phyloP scores from a whole-genome alignment of 805 yeast genomes.

The Wickerhamiella siamensis region DNA sequence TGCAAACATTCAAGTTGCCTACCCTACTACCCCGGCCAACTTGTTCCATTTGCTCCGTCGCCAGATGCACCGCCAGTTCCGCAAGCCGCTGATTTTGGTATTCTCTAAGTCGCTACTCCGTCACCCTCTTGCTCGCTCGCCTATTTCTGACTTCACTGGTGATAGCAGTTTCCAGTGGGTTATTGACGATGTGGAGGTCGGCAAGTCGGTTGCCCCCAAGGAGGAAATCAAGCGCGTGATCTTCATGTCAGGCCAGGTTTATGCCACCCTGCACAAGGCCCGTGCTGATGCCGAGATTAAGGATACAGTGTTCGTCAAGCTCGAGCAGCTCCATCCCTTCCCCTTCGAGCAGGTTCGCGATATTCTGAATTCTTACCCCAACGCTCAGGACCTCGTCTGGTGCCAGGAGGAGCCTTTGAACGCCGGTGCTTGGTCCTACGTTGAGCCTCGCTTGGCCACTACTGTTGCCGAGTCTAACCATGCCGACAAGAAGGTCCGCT shows the following conservation, averaged over 20 bases:
- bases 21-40: conserved; percentile 96
- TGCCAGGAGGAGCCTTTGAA: conserved; percentile 98
- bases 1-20: conserved; percentile 93
- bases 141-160: conserved; percentile 69
- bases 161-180: conserved; percentile 92
- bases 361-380: conserved; percentile 63
- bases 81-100: conserved; percentile 64
- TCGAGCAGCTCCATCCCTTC: conserved; percentile 98
- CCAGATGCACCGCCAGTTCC: conserved; percentile 98
- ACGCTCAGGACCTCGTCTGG: conserved; percentile 79
- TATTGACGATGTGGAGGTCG: conserved; percentile 81
- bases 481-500: conserved; percentile 48
- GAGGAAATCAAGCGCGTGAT: conserved; percentile 81
- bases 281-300: conserved; percentile 65
- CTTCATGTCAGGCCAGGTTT: conserved; percentile 84
- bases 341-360: conserved; percentile 91
- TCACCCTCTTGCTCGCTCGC: conserved; percentile 93
- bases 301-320: conserved; percentile 72
- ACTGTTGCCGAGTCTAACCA: conserved; percentile 64
- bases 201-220: conserved; percentile 58
- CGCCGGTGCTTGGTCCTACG: conserved; percentile 81
- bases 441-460: conserved; percentile 69
- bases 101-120: conserved; percentile 91
- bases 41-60: conserved; percentile 93
- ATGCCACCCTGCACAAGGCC: conserved; percentile 78